Percentiles rank a stretch among this genome's conserved stretches.
These are phyloP conservation scores for Colletotrichum truncatum DNA, from an alignment of 2,329 filamentous ascomycete genomes.

Conservation along the genomic window DNA sequence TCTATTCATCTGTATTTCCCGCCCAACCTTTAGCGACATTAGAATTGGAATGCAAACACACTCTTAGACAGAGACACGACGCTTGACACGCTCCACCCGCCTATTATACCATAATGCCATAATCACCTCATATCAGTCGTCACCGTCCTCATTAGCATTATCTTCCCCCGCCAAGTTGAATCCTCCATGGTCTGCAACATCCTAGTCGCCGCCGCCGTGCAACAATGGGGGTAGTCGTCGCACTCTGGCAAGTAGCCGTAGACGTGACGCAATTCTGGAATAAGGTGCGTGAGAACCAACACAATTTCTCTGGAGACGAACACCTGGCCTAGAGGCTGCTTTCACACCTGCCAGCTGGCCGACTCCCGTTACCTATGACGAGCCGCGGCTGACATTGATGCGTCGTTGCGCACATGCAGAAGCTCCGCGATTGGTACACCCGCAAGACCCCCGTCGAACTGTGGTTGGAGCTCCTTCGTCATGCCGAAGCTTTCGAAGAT, in stretches of 20 bases:
- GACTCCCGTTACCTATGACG: background rate
- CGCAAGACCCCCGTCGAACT: constrained; percentile 71
- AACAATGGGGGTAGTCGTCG: constrained; percentile 53
- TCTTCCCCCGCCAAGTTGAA: constrained; percentile 18
- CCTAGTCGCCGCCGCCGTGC: constrained; percentile 17
- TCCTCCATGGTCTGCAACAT: constrained; percentile 26
- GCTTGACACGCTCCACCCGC: constrained; percentile 8
- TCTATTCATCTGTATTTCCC: background rate
- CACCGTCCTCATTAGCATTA: constrained; percentile 26
- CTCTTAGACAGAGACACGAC: constrained; percentile 18
- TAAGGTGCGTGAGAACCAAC: constrained; percentile 52
- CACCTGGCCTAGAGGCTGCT: background rate
- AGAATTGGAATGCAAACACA: constrained; percentile 25
- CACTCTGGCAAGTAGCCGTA: constrained; percentile 66
- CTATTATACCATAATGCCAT: constrained; percentile 30
- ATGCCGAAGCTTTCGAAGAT: constrained; percentile 79
- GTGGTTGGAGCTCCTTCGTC: constrained; percentile 71
- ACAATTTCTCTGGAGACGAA: background rate
- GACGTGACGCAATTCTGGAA: constrained; percentile 73
- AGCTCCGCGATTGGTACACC: constrained; percentile 73
- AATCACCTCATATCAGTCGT: constrained; percentile 3
- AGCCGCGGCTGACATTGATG: constrained; percentile 13
- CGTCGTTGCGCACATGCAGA: constrained; percentile 54
- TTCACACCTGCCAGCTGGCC: background rate
- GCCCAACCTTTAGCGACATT: background rate